Evolutionary conservation across 371 early-diverging fungal genomes (phyloP).

Genomic region (Blyttiomyces sp.): DNA sequence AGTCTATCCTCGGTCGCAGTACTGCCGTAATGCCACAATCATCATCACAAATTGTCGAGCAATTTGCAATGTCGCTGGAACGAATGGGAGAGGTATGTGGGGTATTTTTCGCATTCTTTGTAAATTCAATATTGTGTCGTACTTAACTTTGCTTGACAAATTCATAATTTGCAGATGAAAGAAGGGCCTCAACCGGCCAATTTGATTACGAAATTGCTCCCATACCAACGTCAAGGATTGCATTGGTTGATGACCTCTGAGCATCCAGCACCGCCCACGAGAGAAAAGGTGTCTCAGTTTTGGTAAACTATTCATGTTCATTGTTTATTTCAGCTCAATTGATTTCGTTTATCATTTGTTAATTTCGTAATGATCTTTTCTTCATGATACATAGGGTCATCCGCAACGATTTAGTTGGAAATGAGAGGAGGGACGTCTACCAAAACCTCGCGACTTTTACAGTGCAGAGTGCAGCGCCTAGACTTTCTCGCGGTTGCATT

Average conservation of each 20-base stretch:
- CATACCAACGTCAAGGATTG: conserved; percentile 13
- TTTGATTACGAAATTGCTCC: neutral
- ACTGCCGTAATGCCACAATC: neutral
- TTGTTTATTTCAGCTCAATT: too few relatives aligned
- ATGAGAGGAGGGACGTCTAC: neutral
- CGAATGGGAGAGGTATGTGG: too few relatives aligned
- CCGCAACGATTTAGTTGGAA: neutral
- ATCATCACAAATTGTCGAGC: too few relatives aligned
- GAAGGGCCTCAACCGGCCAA: conserved; percentile 4
- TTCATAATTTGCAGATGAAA: neutral
- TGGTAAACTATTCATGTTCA: neutral
- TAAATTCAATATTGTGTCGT: neutral
- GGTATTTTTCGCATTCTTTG: neutral
- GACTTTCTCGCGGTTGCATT: conserved; percentile 10
- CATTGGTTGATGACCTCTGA: conserved; percentile 5
- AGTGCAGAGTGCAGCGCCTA: neutral
- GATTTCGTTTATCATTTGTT: neutral
- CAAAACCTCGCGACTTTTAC: neutral
- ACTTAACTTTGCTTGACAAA: neutral
- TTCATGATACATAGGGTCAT: neutral
- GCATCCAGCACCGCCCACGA: conserved; percentile 1
- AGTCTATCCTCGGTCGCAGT: neutral
- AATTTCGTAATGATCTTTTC: neutral
- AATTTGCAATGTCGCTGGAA: too few relatives aligned
- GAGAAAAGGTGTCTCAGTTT: neutral